A percentile compares a stretch with the other conserved stretches of the same genome.
Evolutionary conservation across 1,139 yeast genomes (phyloP).

Genomic region (Debaryomyces subglobosus): DNA sequence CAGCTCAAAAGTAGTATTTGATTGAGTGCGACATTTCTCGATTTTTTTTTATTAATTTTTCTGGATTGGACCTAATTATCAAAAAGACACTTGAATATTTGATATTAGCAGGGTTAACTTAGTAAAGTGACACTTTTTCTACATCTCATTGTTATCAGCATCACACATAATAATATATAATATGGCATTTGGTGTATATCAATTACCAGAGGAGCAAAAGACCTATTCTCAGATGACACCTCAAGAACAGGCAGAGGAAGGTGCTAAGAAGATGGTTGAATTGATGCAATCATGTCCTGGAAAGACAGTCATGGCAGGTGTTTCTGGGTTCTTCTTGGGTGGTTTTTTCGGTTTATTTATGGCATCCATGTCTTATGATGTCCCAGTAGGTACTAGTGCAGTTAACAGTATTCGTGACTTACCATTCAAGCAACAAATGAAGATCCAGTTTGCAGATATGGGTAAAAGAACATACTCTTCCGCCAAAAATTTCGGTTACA

Average conservation of each 20-base stretch:
- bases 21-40: conserved; percentile 6
- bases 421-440: conserved; percentile 93
- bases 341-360: conserved; percentile 95
- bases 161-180: not conserved
- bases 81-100: not conserved
- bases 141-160: not conserved
- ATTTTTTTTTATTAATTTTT: conserved; percentile 2
- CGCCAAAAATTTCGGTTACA: conserved; percentile 93
- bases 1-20: not conserved
- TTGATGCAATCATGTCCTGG: conserved; percentile 96
- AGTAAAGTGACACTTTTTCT: not conserved
- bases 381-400: conserved; percentile 67
- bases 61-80: not conserved
- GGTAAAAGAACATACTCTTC: conserved; percentile 81
- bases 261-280: conserved; percentile 81
- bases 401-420: conserved; percentile 67
- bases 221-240: conserved; percentile 74
- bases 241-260: conserved; percentile 91
- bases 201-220: conserved; percentile 33
- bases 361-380: conserved; percentile 92
- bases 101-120: not conserved
- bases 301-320: conserved; percentile 89
- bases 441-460: conserved; percentile 89
- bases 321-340: conserved; percentile 91
- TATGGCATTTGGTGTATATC: conserved; percentile 22